Conservation (phyloP, 805 yeast species). For the Crinitomyces ghanaensis region DNA sequence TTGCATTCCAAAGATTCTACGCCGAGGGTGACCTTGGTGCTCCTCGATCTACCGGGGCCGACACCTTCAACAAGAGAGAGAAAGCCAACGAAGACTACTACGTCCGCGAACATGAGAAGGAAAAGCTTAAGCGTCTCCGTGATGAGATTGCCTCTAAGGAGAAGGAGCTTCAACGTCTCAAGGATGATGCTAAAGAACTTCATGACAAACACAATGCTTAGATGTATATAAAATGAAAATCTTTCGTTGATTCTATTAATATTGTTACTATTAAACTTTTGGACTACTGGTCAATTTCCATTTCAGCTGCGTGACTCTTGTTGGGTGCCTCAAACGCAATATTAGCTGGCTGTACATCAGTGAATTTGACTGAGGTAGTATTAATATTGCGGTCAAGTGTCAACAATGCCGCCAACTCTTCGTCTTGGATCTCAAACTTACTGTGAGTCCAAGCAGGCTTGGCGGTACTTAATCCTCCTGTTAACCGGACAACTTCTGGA, state of each 20-base stretch:
- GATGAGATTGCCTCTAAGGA: conserved; percentile 32
- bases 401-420: conserved; percentile 24
- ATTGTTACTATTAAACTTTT: conserved; percentile 2
- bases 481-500: conserved; percentile 57
- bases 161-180: conserved; percentile 21
- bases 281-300: conserved; percentile 5
- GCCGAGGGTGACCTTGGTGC: conserved; percentile 55
- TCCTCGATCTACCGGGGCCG: conserved; percentile 40
- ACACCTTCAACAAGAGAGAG: conserved; percentile 66
- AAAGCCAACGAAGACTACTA: conserved; percentile 81
- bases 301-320: conserved; percentile 3
- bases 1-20: no score
- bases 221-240: conserved; percentile 13
- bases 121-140: conserved; percentile 64
- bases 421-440: conserved; percentile 46
- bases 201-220: neutral
- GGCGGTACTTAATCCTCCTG: conserved; percentile 63
- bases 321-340: conserved; percentile 2
- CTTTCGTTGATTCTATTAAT: conserved; percentile 8
- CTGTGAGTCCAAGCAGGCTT: conserved; percentile 88
- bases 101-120: conserved; percentile 82
- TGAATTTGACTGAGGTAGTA: conserved; percentile 22
- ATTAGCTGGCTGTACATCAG: conserved; percentile 17
- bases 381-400: conserved; percentile 18
- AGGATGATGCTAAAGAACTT: conserved; percentile 17